These are phyloP conservation scores for Trichophyton verrucosum DNA, from an alignment of 2,329 filamentous ascomycete genomes.

Conservation along the genomic window DNA sequence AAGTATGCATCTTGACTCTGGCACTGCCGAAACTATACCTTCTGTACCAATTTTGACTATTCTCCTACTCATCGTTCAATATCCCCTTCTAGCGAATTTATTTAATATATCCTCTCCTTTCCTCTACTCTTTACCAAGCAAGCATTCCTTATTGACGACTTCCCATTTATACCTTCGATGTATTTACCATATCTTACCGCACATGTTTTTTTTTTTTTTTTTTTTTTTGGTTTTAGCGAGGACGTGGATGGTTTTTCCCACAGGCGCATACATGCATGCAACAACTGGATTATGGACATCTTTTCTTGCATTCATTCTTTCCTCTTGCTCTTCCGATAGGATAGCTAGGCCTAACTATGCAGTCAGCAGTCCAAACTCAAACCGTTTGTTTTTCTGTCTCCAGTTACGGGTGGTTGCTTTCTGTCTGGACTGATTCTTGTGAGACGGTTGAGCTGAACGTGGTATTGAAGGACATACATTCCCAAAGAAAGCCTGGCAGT, in stretches of 20 bases:
- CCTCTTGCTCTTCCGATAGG: background rate
- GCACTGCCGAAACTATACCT: background rate
- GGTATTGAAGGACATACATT: no score
- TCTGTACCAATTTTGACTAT: background rate
- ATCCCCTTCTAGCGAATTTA: background rate
- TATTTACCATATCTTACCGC: background rate
- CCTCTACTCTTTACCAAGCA: background rate
- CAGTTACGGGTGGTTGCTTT: background rate
- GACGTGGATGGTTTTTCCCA: background rate
- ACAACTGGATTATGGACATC: background rate
- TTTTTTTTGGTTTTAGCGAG: slow-evolving; percentile 3
- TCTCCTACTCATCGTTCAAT: background rate
- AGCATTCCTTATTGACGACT: background rate
- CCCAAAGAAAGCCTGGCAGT: background rate
- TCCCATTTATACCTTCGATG: background rate
- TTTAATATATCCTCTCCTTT: background rate
- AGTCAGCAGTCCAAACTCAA: background rate
- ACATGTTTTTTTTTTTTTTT: background rate
- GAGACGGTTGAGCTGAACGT: no score
- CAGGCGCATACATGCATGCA: background rate
- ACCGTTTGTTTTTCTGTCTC: background rate
- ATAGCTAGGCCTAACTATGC: background rate
- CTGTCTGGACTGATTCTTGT: background rate
- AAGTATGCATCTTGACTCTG: background rate
- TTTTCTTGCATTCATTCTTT: background rate